These are phyloP conservation scores for Tetrapisispora namnaoensis DNA, from an alignment of 805 yeast genomes.

Conservation along the genomic window DNA sequence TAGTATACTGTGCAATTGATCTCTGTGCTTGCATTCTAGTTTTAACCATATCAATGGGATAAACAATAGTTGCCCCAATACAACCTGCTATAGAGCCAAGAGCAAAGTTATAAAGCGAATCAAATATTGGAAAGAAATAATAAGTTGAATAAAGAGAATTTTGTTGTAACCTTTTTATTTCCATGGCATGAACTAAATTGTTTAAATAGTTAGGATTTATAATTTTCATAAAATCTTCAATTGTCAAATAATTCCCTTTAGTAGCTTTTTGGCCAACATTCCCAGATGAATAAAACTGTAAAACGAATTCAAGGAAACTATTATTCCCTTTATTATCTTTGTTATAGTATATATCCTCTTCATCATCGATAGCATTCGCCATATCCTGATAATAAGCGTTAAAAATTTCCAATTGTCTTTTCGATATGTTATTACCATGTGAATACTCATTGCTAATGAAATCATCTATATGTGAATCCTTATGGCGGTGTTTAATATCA, in stretches of 20 bases:
- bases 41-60: slow-evolving; percentile 92
- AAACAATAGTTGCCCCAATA: slow-evolving; percentile 95
- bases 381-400: slow-evolving; percentile 21
- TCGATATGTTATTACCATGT: slow-evolving; percentile 14
- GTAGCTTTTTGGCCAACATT: slow-evolving; percentile 11
- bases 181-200: slow-evolving; percentile 27
- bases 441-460: slow-evolving; percentile 23
- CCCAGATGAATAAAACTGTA: slow-evolving; percentile 2
- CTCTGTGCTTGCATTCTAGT: slow-evolving; percentile 97
- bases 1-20: slow-evolving; percentile 56
- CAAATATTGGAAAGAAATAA: slow-evolving; percentile 57
- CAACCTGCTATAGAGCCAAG: slow-evolving; percentile 96
- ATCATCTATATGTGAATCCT: slow-evolving; percentile 20
- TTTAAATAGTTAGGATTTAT: slow-evolving; percentile 33
- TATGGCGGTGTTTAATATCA: slow-evolving; percentile 12
- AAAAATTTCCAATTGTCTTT: slow-evolving; percentile 17
- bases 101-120: slow-evolving; percentile 76
- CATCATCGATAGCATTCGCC: slow-evolving; percentile 17
- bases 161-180: slow-evolving; percentile 19
- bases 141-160: slow-evolving; percentile 28
- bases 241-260: slow-evolving; percentile 22
- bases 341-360: slow-evolving; percentile 5
- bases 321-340: slow-evolving; percentile 4
- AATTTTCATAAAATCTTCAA: slow-evolving; percentile 34
- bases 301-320: slow-evolving; percentile 13